Conservation (phyloP, 495 filamentous ascomycete species). For the Articulospora tetracladia region DNA sequence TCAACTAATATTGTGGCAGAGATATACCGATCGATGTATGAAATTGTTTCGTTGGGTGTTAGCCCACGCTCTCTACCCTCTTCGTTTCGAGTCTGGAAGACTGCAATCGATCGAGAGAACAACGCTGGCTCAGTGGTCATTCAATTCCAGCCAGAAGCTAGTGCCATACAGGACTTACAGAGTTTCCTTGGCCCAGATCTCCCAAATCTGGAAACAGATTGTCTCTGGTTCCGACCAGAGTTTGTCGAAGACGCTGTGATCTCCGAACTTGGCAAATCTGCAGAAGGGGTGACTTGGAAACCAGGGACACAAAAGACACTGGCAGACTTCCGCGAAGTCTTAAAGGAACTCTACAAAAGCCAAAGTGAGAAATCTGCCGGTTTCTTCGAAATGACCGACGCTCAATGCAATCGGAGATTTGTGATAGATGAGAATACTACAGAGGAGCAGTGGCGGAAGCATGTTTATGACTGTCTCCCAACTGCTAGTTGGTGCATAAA, state of each 20-base stretch:
- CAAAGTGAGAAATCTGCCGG: neutral
- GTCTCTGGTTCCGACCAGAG: constrained; percentile 12
- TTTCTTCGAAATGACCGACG: neutral
- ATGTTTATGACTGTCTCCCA: neutral
- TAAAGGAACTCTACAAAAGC: neutral
- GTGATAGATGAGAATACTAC: neutral
- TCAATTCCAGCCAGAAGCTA: neutral
- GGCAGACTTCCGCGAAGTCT: neutral
- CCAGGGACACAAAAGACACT: neutral
- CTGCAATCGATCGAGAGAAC: neutral
- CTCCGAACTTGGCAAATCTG: neutral
- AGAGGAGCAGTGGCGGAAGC: neutral
- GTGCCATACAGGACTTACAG: neutral
- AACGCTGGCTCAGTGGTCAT: neutral
- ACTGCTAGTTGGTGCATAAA: neutral
- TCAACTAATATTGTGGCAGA: neutral
- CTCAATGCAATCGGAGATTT: neutral
- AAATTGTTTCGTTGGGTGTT: neutral
- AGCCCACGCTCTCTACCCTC: neutral
- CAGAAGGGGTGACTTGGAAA: neutral
- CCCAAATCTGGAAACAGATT: neutral
- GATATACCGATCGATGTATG: neutral
- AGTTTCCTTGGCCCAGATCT: neutral
- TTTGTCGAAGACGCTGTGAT: neutral
- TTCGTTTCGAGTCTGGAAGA: constrained; percentile 8